Percentiles rank a stretch among this genome's conserved stretches.
Conservation (phyloP, 176 grass and related monocot genomes). For the Canna indica region DNA sequence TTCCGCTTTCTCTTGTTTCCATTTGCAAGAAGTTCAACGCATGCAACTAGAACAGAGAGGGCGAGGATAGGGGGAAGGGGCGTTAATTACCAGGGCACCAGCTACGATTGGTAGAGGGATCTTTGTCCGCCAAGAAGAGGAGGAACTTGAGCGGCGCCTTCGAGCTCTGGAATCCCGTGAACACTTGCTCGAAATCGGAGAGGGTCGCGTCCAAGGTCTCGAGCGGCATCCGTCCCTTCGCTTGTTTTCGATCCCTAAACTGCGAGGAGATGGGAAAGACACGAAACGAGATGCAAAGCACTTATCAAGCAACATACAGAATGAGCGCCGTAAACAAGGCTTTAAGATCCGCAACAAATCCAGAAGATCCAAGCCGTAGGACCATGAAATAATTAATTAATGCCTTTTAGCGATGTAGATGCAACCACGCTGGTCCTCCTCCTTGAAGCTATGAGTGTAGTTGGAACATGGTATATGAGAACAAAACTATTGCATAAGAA, state of each 20-base stretch:
- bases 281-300: too few species aligned
- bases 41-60: not conserved
- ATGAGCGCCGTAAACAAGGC: not conserved
- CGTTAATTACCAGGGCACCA: conserved; percentile 9
- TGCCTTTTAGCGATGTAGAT: too few species aligned
- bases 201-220: conserved; percentile 22
- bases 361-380: too few species aligned
- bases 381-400: too few species aligned
- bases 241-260: not conserved
- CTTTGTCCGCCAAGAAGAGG: conserved; percentile 77
- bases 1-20: not conserved
- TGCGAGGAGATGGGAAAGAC: not conserved
- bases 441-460: too few species aligned
- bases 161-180: conserved; percentile 26
- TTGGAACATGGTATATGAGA: too few species aligned
- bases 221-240: conserved; percentile 24
- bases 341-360: not conserved
- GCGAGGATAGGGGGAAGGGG: not conserved
- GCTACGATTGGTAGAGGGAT: conserved; percentile 49
- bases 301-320: too few species aligned
- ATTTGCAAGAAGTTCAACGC: not conserved
- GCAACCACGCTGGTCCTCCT: too few species aligned
- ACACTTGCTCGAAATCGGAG: conserved; percentile 30
- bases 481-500: too few species aligned
- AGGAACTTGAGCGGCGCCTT: conserved; percentile 45